Evolutionary conservation across 2,329 filamentous ascomycete genomes (phyloP), one percentile per base, ranked within the genome.

Genomic region (Aureobasidium sp.): DNA sequence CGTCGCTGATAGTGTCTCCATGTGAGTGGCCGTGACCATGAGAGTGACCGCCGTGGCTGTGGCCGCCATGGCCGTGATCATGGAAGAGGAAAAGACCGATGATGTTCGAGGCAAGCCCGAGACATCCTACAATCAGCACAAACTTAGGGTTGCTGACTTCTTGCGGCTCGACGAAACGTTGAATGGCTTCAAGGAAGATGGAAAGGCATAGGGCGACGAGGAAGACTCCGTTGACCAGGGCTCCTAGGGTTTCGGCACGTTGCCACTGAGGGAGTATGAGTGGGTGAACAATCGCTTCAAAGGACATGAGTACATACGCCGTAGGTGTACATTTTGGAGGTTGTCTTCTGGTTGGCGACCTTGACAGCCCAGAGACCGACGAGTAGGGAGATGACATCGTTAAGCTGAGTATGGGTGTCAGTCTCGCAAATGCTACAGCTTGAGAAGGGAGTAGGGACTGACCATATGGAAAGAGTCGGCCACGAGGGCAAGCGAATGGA

Each of bases 401-500:
- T 99, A 64, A 99, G 82, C 89, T 91, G 41, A 7, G 2, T 6
- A 12, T 13, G 23, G 34, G 36, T 47, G 27, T 42, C 5, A 37
- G 20, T 37, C 20, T 34, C 36, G 32, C 17, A 15, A 34, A 9
- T 20, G 27, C 41, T 17, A 29, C 39, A 39, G 32, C 46, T 34
- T 52, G 42, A 57, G 55, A 42, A 46, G 5, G 12, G 27, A 3
- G 23, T 13, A 15, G 15, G 7, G 41, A 75, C 82, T 69, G 72
- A 91, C 89, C 94, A 99, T 99, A 78, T 99, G 94, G 76, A 99
- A 99, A 64, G 94, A 91, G 79, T 99, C 94, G 60, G 94, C 94
- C 72, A 95, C 91, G 63, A 99, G 83, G 41, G 94, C 94, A 68
- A 99, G 84, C 20, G 94, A 97, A 72, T 92, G 88, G 64, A 96